Conservation (phyloP, 2,329 filamentous ascomycete species). For the Botryotinia convoluta region DNA sequence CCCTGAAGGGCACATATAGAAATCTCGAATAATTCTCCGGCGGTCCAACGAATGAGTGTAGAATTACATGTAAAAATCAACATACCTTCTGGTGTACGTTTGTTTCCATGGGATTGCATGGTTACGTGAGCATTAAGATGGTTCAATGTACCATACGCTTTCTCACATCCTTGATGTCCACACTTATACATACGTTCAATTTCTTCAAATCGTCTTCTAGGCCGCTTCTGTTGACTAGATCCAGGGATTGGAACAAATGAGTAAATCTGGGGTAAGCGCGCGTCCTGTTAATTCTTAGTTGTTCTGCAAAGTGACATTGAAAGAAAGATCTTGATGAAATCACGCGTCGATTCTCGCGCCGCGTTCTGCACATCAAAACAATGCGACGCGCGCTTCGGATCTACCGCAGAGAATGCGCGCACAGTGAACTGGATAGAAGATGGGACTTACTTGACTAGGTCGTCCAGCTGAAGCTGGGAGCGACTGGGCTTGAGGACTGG, state of each 20-base stretch:
- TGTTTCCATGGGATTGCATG: slow-evolving; percentile 94
- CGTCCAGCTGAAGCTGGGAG: neutral
- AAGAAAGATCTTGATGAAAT: slow-evolving; percentile 8
- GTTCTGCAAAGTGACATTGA: slow-evolving; percentile 18
- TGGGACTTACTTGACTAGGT: neutral
- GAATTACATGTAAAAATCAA: slow-evolving; percentile 21
- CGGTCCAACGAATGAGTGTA: neutral
- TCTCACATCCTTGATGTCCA: slow-evolving; percentile 97
- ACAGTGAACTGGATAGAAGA: neutral
- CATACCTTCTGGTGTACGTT: slow-evolving; percentile 96
- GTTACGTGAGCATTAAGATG: slow-evolving; percentile 98
- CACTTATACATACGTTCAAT: slow-evolving; percentile 99
- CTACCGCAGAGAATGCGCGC: neutral
- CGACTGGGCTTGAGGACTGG: neutral
- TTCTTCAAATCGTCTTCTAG: slow-evolving; percentile 90
- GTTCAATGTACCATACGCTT: slow-evolving; percentile 96
- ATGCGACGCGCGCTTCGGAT: neutral
- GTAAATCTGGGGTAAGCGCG: slow-evolving; percentile 74
- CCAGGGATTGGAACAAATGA: slow-evolving; percentile 97
- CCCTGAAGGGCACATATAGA: neutral
- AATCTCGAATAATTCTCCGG: neutral
- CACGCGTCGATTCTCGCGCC: slow-evolving; percentile 8
- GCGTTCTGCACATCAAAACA: slow-evolving; percentile 19
- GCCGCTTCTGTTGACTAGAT: slow-evolving; percentile 94
- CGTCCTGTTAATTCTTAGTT: slow-evolving; percentile 35